Base-by-base conservation (phyloP, 257 asterid species). In the Capsicum rhomboideum region DNA sequence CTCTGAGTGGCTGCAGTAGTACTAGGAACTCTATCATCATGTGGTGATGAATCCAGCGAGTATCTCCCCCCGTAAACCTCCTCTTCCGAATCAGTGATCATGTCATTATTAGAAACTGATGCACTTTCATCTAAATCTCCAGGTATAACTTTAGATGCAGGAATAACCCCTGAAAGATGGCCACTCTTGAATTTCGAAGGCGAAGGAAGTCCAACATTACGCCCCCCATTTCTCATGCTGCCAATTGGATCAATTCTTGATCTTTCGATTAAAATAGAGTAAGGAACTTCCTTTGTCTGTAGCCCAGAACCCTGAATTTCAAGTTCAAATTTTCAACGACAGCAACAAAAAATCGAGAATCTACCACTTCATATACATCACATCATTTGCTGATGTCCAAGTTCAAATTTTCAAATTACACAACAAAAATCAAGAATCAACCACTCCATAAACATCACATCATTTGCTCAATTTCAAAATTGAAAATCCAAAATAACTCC, bases 41-140 rank as follows among this genome's bases (percentile, higher is more conserved):
- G 91, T 31, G 93, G 91, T 9, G 93, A 87, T 5, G 93, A 88
- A 44, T 90, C 93, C 42, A 88, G 82, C 1, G 91, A 88, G 66
- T 85, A 88, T 78, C 93, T 84, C 61, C 91, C 90, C 23, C 87
- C 90, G 49, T 90, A 90, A 37, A 87, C 82, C 63, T 87, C 92
- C 78, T 85, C 87, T 82, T 88, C 91, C 0, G 91, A 85, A 12
- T 86, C 93, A 9, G 90, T 86, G 79, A 82, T 84, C 91, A 86
- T 86, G n/a, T 84, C 91, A 83, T 90, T 83, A 16, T 87, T 91
- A 67, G 91, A 90, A 69, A 58, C 87, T 10, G 90, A 85, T 53
- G 83, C 80, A 54, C 90, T 88, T 29, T 82, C 86, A 68, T 88
- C 90, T 5, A 55, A 54, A 85, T 88, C 89, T 13, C 89, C 84